Conservation (phyloP, 306 rosid species). For the Corylus americana region DNA sequence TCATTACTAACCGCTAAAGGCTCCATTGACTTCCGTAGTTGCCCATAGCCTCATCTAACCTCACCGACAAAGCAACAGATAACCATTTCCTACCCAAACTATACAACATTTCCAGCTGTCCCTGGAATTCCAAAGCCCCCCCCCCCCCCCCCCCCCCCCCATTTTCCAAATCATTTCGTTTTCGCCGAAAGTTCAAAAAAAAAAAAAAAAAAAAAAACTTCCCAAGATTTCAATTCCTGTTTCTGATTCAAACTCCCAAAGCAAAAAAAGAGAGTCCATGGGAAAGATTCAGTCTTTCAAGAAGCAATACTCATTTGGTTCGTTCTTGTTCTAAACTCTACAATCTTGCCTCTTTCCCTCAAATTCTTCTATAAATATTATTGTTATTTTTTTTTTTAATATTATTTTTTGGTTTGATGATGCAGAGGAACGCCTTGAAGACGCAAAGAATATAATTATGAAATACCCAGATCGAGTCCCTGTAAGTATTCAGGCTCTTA, state of each 20-base stretch:
- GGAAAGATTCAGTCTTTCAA: slow-evolving; percentile 43
- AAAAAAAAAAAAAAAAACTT: not conserved
- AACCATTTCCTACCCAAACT: not conserved
- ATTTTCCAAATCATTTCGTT: not conserved
- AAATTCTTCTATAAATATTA: not conserved
- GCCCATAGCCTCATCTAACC: not conserved
- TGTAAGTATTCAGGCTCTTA: slow-evolving; percentile 17
- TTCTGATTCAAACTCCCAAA: too few species aligned
- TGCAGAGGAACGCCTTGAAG: slow-evolving; percentile 45
- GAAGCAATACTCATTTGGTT: slow-evolving; percentile 39
- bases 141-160: not conserved
- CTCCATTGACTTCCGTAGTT: not conserved
- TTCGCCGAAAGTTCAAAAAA: not conserved
- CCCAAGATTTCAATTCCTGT: not conserved
- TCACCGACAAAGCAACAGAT: not conserved
- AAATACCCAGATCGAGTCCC: slow-evolving; percentile 54
- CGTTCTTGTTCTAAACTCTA: slow-evolving; percentile 4
- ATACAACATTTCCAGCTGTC: not conserved
- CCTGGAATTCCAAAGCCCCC: not conserved
- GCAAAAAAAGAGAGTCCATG: slow-evolving; percentile 9
- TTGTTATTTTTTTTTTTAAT: slow-evolving; percentile 1
- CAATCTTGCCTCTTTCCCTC: not conserved
- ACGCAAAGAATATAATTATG: slow-evolving; percentile 32
- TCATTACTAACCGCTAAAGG: not conserved
- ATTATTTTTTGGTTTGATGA: not conserved